Conservation (phyloP, 257 asterid species). For the Capsicum pubescens region DNA sequence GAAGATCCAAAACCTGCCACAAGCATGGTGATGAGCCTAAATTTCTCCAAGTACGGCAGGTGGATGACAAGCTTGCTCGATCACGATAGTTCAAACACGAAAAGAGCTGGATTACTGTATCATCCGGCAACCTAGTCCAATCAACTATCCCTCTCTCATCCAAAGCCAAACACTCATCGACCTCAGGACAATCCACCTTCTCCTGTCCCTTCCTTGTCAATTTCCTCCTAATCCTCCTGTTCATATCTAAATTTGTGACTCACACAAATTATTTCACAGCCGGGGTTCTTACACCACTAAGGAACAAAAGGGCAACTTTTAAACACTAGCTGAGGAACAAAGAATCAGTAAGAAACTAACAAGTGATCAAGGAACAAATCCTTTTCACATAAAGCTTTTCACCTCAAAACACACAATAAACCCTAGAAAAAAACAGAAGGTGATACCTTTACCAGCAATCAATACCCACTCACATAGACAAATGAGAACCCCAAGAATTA, state of each 20-base stretch:
- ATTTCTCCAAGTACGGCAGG: conserved; percentile 71
- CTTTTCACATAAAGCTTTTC: conserved; percentile 25
- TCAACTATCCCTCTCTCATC: conserved; percentile 56
- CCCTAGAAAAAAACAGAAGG: conserved; percentile 26
- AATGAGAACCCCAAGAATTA: conserved; percentile 31
- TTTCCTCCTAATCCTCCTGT: conserved; percentile 69
- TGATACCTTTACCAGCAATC: conserved; percentile 21
- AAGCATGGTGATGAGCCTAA: conserved; percentile 67
- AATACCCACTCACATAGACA: conserved; percentile 20
- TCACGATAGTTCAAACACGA: conserved; percentile 76
- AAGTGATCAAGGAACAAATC: conserved; percentile 19
- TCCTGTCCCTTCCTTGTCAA: conserved; percentile 58
- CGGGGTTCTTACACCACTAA: conserved; percentile 30
- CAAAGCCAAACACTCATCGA: conserved; percentile 44
- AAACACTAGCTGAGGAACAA: conserved; percentile 4
- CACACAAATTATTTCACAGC: conserved; percentile 28
- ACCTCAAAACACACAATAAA: conserved; percentile 30
- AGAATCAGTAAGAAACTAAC: conserved; percentile 25
- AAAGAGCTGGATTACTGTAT: conserved; percentile 70
- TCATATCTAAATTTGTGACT: conserved; percentile 47
- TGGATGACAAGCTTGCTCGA: conserved; percentile 80
- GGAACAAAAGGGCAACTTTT: not conserved
- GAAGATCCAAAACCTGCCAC: conserved; percentile 71
- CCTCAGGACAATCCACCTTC: conserved; percentile 52
- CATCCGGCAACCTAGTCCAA: conserved; percentile 81